Percentiles rank a stretch among this genome's conserved stretches.
These are phyloP conservation scores for Hysterangium stoloniferum DNA, from an alignment of 768 basidiomycete genomes.

Conservation along the genomic window DNA sequence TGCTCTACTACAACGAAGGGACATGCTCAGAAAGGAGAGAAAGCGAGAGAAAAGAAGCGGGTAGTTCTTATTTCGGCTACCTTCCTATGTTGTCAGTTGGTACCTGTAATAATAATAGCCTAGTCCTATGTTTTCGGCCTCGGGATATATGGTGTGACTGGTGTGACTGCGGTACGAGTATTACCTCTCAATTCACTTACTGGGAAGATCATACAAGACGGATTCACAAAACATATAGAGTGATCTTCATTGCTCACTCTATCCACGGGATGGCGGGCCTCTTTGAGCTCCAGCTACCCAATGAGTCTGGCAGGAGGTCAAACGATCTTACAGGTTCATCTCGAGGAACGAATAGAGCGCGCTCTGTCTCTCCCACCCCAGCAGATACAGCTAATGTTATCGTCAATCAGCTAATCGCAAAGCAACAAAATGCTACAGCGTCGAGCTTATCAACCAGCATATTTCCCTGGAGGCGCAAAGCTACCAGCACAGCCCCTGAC, in stretches of 20 bases:
- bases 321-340: background rate
- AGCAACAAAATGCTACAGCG: background rate
- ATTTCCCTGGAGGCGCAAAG: conserved; percentile 8
- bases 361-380: conserved; percentile 3
- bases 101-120: background rate
- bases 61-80: background rate
- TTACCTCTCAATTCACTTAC: no score
- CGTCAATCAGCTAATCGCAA: conserved; percentile 6
- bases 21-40: conserved; percentile 46
- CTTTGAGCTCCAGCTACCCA: conserved; percentile 10
- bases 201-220: no score
- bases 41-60: background rate
- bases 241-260: conserved; percentile 8
- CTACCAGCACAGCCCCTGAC: background rate
- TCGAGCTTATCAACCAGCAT: background rate
- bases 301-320: conserved; percentile 1
- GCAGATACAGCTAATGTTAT: conserved; percentile 6
- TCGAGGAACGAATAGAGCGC: background rate
- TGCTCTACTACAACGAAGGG: conserved; percentile 51
- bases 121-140: background rate
- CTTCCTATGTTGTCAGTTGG: background rate
- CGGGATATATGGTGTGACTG: background rate
- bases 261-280: conserved; percentile 9
- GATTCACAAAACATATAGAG: background rate
- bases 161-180: background rate